Conservation (phyloP, 78 protist species). For the Dictyostelium purpureum region DNA sequence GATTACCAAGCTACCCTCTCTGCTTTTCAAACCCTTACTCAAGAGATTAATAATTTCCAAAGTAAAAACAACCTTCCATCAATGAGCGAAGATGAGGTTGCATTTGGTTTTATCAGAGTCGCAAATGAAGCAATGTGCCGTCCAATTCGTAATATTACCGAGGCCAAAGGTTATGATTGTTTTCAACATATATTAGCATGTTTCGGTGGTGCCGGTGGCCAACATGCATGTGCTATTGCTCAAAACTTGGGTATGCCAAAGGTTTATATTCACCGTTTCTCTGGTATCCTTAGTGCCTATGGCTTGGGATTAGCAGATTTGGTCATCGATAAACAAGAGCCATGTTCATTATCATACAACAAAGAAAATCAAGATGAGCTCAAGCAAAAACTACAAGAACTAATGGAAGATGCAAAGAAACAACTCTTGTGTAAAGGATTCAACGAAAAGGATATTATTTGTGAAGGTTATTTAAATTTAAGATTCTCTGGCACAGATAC, state of each 20-base stretch:
- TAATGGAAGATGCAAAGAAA: constrained; percentile 16
- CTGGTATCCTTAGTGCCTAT: constrained; percentile 92
- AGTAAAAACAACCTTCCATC: background rate
- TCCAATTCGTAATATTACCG: constrained; percentile 93
- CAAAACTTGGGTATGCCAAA: constrained; percentile 87
- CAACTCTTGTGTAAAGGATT: constrained; percentile 14
- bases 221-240: constrained; percentile 97
- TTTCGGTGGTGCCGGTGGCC: constrained; percentile 98
- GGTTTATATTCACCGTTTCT: constrained; percentile 86
- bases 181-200: constrained; percentile 88
- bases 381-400: constrained; percentile 14
- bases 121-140: constrained; percentile 98
- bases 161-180: constrained; percentile 88
- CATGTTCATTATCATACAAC: constrained; percentile 51
- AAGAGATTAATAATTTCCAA: constrained; percentile 39
- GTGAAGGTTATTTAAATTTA: constrained; percentile 80
- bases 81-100: constrained; percentile 88
- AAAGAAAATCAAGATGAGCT: background rate
- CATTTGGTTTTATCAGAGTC: constrained; percentile 91
- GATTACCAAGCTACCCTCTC: constrained; percentile 74
- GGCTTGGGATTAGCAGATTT: constrained; percentile 94
- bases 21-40: constrained; percentile 75
- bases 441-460: background rate
- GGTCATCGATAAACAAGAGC: constrained; percentile 77
- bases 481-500: constrained; percentile 91